Base-by-base conservation (phyloP, 768 basidiomycete genomes). In the Lentinula lateritia region DNA sequence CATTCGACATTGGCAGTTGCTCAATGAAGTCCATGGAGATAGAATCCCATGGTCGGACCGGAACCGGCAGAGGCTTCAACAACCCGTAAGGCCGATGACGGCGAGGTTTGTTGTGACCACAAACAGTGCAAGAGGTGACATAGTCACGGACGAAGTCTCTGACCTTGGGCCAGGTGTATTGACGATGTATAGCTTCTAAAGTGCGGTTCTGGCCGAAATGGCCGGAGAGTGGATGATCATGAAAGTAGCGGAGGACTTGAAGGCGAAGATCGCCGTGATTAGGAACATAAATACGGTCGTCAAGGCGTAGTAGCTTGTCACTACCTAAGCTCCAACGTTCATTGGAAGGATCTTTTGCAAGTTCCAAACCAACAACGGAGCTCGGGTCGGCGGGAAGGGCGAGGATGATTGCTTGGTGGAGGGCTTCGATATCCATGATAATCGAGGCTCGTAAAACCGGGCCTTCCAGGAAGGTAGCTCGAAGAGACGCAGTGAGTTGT, bases 141-240 rank as follows among this genome's bases (percentile, higher is more conserved):
- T 67, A 67, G 52, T 66, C 50, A 10, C 38, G 59, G 13, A 68
- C 39, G 39, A 50, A 63, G 1, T 50, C 56, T 5, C 53, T 10
- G 16, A 64, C 38, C 23, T 53, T 46, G 15, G 60, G 60, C 60
- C 60, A 64, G 15, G 35, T 39, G 20, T 64, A 64, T 0, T 41
- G 8, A 3, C 38, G 15, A 1, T 18, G 36, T 13, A 64, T n/a
- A 23, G 55, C 7, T 20, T 60, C 28, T 16, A 67, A 35, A 0
- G 73, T 76, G 36, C 68, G 67, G 23, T 63, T 66, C 42, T 67
- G 65, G 6, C 77, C 73, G 42, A 64, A 72, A 55, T 76, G 76
- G 3, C 75, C 72, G 0, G 70, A 60, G 10, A 67, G 62, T 23
- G 60, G 64, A 28, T 67, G 61, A 52, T 73, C 65, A 65, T 76